Conservation (phyloP, 1,139 yeast genomes). For the Taphrina pruni region DNA sequence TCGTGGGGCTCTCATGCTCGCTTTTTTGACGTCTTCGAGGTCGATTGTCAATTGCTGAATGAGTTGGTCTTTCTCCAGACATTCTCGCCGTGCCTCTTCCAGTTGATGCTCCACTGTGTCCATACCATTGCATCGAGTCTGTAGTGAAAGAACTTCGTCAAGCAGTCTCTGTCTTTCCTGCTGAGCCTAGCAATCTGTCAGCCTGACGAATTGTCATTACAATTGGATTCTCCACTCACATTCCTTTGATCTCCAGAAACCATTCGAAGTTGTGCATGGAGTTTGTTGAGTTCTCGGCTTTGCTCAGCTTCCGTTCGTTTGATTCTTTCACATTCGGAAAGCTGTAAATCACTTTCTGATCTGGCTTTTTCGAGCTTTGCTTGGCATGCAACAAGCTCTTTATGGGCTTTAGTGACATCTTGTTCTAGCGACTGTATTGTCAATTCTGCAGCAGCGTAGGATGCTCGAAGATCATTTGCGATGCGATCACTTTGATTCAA, state of each 20-base stretch:
- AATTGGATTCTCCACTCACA: not conserved
- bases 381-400: constrained; percentile 6
- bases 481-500: constrained; percentile 4
- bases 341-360: not conserved
- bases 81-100: not conserved
- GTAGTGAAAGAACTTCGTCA: not conserved
- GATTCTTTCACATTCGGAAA: not conserved
- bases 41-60: not conserved
- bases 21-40: constrained; percentile 12
- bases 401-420: constrained; percentile 11
- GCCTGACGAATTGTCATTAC: not conserved
- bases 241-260: constrained; percentile 12
- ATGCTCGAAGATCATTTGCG: constrained; percentile 12
- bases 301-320: not conserved
- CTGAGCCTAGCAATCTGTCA: not conserved
- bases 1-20: constrained; percentile 4
- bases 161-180: not conserved
- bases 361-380: not conserved
- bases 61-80: not conserved
- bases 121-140: not conserved
- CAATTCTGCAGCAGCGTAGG: constrained; percentile 9
- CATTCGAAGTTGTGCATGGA: constrained; percentile 2
- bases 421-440: constrained; percentile 21
- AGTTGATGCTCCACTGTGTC: not conserved
- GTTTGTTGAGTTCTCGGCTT: not conserved